phyloP scores from a whole-genome alignment of 305 asterid species.

The Caryopteris hybrid region DNA sequence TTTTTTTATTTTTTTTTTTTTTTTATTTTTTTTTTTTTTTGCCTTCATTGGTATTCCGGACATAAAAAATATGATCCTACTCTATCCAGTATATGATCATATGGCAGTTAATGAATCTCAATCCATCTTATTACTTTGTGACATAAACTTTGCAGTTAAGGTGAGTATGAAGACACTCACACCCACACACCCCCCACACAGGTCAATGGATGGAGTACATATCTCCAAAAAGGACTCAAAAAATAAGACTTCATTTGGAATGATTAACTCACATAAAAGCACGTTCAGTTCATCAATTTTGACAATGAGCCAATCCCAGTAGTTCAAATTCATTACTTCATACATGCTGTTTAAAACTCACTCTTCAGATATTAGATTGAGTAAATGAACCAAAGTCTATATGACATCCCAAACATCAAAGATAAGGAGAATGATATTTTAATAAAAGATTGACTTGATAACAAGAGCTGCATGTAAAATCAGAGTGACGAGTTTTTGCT shows the following conservation, averaged over 20 bases:
- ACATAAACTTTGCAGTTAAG: background rate
- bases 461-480: background rate
- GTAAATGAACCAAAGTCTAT: background rate
- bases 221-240: background rate
- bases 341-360: background rate
- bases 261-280: background rate
- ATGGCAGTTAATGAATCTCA: background rate
- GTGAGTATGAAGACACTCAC: background rate
- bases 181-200: background rate
- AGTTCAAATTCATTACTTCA: background rate
- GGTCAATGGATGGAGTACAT: background rate
- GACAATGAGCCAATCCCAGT: background rate
- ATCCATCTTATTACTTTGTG: background rate
- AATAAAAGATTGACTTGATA: background rate
- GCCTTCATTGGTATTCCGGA: background rate
- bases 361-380: background rate
- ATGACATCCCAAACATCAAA: background rate
- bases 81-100: background rate
- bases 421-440: background rate
- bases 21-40: background rate
- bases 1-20: background rate
- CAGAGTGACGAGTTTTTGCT: slow-evolving; percentile 31
- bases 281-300: background rate
- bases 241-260: background rate
- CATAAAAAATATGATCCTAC: slow-evolving; percentile 1